These are phyloP conservation scores for Spinellus fusiger DNA, from an alignment of 192 early-diverging fungal genomes.

Conservation along the genomic window DNA sequence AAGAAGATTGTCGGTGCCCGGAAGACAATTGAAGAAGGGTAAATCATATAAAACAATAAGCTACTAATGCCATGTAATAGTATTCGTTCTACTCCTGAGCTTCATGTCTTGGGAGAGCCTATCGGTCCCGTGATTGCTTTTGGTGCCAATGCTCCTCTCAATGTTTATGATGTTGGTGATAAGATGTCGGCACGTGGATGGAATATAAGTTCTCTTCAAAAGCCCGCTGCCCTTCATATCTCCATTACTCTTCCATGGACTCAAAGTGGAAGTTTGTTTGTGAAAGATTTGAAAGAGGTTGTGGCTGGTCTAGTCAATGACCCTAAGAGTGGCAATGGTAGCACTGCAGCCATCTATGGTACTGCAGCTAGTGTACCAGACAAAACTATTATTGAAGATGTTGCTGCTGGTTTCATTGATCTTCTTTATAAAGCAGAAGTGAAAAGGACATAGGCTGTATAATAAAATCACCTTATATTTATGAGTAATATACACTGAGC, in stretches of 20 bases:
- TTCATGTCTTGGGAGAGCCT: constrained; percentile 85
- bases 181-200: constrained; percentile 75
- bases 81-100: constrained; percentile 47
- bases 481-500: too few species aligned
- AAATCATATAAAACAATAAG: constrained; percentile 2
- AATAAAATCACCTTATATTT: too few species aligned
- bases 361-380: constrained; percentile 87
- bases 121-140: constrained; percentile 64
- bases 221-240: constrained; percentile 84
- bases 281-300: constrained; percentile 71
- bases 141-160: constrained; percentile 58
- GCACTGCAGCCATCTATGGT: constrained; percentile 88
- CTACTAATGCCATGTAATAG: constrained; percentile 18
- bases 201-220: constrained; percentile 85
- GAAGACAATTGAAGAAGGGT: constrained; percentile 62
- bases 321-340: constrained; percentile 62
- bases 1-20: constrained; percentile 74
- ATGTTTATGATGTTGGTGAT: constrained; percentile 82
- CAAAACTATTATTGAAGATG: constrained; percentile 78
- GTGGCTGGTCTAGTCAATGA: constrained; percentile 62
- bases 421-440: constrained; percentile 63
- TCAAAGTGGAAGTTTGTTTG: constrained; percentile 60
- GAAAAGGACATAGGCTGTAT: too few species aligned
- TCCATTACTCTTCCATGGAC: constrained; percentile 83
- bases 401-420: constrained; percentile 84